These are phyloP conservation scores for Sporothrix globosa DNA, from an alignment of 2,329 filamentous ascomycete genomes.

Conservation along the genomic window DNA sequence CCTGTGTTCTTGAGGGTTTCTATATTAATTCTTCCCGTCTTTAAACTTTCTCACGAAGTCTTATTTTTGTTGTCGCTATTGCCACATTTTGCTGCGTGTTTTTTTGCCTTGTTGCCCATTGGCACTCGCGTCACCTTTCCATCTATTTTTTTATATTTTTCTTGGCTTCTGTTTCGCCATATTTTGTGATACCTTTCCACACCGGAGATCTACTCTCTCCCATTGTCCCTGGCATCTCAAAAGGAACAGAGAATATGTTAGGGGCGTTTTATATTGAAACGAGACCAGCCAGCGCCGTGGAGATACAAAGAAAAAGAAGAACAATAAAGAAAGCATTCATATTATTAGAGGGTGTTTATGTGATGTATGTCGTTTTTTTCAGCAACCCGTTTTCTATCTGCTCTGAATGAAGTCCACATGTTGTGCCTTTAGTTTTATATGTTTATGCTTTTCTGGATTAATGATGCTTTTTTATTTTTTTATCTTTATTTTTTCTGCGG, in stretches of 20 bases:
- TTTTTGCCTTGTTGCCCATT: neutral
- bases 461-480: no score
- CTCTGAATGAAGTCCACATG: neutral
- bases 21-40: neutral
- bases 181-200: slow-evolving; percentile 29
- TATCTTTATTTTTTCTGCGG: no score
- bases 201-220: slow-evolving; percentile 24
- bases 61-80: slow-evolving; percentile 14
- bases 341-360: neutral
- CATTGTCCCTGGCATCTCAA: slow-evolving; percentile 23
- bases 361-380: neutral
- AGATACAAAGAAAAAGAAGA: slow-evolving; percentile 5
- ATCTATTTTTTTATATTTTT: neutral
- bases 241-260: slow-evolving; percentile 18
- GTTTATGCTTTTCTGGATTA: neutral
- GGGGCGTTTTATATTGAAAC: slow-evolving; percentile 1
- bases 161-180: neutral
- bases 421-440: neutral
- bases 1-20: neutral
- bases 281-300: neutral
- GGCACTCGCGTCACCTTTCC: slow-evolving; percentile 11
- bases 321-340: slow-evolving; percentile 1
- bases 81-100: neutral
- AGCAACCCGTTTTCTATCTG: neutral
- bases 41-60: slow-evolving; percentile 18